Percentiles rank a stretch among this genome's conserved stretches.
phyloP scores from a whole-genome alignment of 192 early-diverging fungal species.

The Geranomyces variabilis region DNA sequence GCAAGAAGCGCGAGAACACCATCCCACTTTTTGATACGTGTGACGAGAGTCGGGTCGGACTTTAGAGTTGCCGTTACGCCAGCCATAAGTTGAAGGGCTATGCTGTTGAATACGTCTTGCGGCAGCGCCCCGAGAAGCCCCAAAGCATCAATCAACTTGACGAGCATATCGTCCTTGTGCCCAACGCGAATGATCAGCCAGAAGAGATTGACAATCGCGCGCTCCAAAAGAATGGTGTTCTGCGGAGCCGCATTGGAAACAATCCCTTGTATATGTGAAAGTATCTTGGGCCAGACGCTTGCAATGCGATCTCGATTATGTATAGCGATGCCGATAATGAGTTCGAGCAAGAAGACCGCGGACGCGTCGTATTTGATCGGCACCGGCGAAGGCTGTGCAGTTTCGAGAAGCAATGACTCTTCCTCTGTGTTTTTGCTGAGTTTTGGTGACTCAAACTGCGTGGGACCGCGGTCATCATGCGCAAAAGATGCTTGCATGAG shows the following conservation, averaged over 20 bases:
- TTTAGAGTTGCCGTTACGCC: slow-evolving; percentile 71
- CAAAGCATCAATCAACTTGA: slow-evolving; percentile 45
- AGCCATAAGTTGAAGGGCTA: slow-evolving; percentile 78
- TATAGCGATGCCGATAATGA: slow-evolving; percentile 73
- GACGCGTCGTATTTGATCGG: slow-evolving; percentile 45
- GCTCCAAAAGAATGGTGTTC: slow-evolving; percentile 72
- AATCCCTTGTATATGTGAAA: slow-evolving; percentile 72
- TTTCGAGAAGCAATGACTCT: not conserved
- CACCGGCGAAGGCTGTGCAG: not conserved
- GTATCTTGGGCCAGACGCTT: slow-evolving; percentile 63
- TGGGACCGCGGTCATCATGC: slow-evolving; percentile 11
- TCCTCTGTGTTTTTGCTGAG: not conserved
- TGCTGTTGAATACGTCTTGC: slow-evolving; percentile 60
- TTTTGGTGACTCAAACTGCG: slow-evolving; percentile 5
- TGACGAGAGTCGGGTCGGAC: slow-evolving; percentile 48
- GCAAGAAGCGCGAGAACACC: slow-evolving; percentile 59
- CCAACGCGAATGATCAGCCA: slow-evolving; percentile 72
- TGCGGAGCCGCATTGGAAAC: slow-evolving; percentile 65
- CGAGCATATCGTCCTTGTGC: slow-evolving; percentile 52
- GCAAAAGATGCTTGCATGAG: slow-evolving; percentile 51
- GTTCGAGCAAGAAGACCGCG: slow-evolving; percentile 74
- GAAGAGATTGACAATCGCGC: slow-evolving; percentile 75
- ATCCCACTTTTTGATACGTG: slow-evolving; percentile 49
- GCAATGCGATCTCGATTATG: slow-evolving; percentile 78
- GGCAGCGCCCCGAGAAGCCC: slow-evolving; percentile 59